Evolutionary conservation across 2,329 filamentous ascomycete species (phyloP), one percentile per base, ranked within the genome.

Genomic region (Beauveria sp.): DNA sequence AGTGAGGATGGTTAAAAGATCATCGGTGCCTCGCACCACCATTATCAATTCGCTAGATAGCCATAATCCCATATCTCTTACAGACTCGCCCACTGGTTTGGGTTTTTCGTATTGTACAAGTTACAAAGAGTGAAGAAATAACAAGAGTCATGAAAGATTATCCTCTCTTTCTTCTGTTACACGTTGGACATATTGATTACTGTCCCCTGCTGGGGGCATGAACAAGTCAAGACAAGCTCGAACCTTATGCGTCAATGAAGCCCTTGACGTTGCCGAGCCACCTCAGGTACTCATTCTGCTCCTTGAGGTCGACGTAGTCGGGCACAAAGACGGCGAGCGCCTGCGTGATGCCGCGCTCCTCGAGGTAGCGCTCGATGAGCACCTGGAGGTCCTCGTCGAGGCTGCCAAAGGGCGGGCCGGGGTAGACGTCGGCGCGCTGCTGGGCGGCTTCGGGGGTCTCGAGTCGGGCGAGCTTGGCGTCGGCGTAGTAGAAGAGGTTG

Each of bases 281-380:
- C 66, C 83, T 79, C 64, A 96, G 79, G 76, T 99, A 99, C 83
- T 99, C 94, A 78, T 87, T 89, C 85, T 97, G 93, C 85, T 99
- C 94, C 87, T 99, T 99, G 77, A 90, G 85, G 73, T 97, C 92
- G 71, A 97, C 92, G 79, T 96, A 99, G 75, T 97, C 92, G 43
- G 92, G 91, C 50, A 96, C 88, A 76, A 97, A 97, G 67, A 92
- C 79, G 59, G 92, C 93, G 69, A 99, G 84, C 62, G 88, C 84
- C 68, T 89, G 87, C 70, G 93, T 91, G 76, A 99, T 85, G 66
- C 93, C 94, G 68, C 94, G 86, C 83, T 97, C 94, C 76, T 96
- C 92, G 65, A 99, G 84, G 79, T 93, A 99, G 68, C 89, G 86
- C 83, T 97, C 93, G 73, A 97, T 82, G 68, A 96, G 83, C 59